Evolutionary conservation across 768 basidiomycete species (phyloP).

Genomic region (Leccinum boreale): DNA sequence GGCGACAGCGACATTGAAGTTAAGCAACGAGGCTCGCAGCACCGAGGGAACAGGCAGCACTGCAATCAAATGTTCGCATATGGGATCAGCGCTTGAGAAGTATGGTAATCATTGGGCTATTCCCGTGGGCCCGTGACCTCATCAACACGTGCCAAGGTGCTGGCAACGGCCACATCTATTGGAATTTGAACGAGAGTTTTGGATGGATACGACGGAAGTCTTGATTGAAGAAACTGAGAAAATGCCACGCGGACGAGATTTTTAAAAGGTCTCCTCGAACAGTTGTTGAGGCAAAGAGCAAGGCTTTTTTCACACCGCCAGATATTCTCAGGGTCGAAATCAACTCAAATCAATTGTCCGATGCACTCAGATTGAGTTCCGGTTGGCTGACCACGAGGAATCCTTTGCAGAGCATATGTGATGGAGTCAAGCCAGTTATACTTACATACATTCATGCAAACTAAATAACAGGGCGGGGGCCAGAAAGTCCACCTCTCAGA

Average conservation of each 20-base stretch:
- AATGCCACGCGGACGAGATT: neutral
- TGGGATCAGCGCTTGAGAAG: neutral
- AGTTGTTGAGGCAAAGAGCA: too few species aligned
- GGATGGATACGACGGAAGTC: neutral
- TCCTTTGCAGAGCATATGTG: too few species aligned
- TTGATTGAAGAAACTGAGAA: neutral
- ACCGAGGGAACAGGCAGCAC: neutral
- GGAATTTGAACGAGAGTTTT: neutral
- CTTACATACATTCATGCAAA: too few species aligned
- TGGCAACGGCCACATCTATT: neutral
- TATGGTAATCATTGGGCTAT: neutral
- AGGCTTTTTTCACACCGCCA: too few species aligned
- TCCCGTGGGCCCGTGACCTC: neutral
- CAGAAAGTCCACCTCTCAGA: too few species aligned
- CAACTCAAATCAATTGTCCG: too few species aligned
- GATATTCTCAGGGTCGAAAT: too few species aligned
- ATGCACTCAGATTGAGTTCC: too few species aligned
- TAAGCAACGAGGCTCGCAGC: neutral
- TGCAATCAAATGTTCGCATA: neutral
- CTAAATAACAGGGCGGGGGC: too few species aligned
- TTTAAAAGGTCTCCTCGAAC: neutral
- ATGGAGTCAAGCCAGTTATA: too few species aligned
- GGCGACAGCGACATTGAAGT: slow-evolving; percentile 1
- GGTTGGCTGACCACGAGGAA: too few species aligned
- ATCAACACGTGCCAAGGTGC: slow-evolving; percentile 6